A percentile compares a stretch with the other conserved stretches of the same genome.
These are phyloP conservation scores for Artemisia argyi DNA, from an alignment of 129 eudicot genomes.

Conservation along the genomic window DNA sequence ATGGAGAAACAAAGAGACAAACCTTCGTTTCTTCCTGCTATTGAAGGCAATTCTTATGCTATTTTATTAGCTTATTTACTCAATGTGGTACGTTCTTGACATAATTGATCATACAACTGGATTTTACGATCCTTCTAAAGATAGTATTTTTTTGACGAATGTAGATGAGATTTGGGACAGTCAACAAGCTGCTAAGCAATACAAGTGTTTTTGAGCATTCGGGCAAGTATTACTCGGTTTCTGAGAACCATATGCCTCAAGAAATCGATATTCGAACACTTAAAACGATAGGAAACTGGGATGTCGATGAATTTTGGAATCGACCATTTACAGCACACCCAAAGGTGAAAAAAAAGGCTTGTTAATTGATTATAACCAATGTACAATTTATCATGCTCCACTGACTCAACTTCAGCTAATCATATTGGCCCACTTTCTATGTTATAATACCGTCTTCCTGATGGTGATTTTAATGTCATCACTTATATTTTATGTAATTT, in stretches of 20 bases:
- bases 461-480: no score
- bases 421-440: no score
- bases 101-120: neutral
- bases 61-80: conserved; percentile 57
- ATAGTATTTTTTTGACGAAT: neutral
- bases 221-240: conserved; percentile 51
- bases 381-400: no score
- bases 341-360: conserved; percentile 41
- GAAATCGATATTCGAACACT: conserved; percentile 57
- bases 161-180: conserved; percentile 59
- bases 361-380: no score
- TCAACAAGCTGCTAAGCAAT: conserved; percentile 58
- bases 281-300: conserved; percentile 54
- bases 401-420: no score
- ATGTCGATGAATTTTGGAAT: conserved; percentile 55
- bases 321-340: conserved; percentile 81
- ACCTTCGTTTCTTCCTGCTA: conserved; percentile 68
- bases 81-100: conserved; percentile 44
- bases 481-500: no score
- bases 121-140: neutral
- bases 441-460: no score
- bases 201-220: conserved; percentile 71
- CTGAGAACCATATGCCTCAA: conserved; percentile 75
- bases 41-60: conserved; percentile 69
- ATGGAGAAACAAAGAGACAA: conserved; percentile 46